phyloP scores from a whole-genome alignment of 305 asterid genomes.

The Solanum chacoense region DNA sequence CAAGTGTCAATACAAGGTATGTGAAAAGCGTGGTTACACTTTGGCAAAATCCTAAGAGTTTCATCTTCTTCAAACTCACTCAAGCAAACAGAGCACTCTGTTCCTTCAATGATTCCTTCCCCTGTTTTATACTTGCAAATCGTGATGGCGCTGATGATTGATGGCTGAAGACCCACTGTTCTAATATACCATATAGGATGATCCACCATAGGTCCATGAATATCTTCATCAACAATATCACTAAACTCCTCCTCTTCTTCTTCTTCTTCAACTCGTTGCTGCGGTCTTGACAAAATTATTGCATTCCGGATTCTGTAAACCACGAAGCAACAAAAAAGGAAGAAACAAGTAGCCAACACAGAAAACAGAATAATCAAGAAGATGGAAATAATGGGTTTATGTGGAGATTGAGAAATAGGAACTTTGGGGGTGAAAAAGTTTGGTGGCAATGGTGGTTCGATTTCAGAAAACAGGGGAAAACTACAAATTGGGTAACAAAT shows the following conservation, averaged over 20 bases:
- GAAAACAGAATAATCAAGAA: constrained; percentile 26
- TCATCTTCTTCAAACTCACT: constrained; percentile 70
- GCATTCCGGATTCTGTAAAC: constrained; percentile 20
- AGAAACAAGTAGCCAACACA: constrained; percentile 31
- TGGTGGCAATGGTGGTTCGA: constrained; percentile 8
- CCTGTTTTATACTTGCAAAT: constrained; percentile 46
- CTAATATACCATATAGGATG: constrained; percentile 81
- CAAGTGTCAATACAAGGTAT: constrained; percentile 77
- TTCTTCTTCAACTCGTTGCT: background rate
- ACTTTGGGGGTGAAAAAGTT: background rate
- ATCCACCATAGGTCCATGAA: constrained; percentile 43
- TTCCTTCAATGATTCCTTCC: constrained; percentile 55
- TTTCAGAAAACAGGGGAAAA: background rate
- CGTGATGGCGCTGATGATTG: constrained; percentile 52
- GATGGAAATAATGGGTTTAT: constrained; percentile 10
- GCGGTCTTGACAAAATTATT: background rate
- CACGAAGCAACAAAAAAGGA: constrained; percentile 29
- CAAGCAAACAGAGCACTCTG: constrained; percentile 76
- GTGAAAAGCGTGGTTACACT: constrained; percentile 83
- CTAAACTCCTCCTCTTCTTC: background rate
- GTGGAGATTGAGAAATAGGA: background rate
- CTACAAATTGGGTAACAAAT: constrained; percentile 15
- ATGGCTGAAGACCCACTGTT: constrained; percentile 57
- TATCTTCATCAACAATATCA: constrained; percentile 32
- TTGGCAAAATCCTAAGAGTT: constrained; percentile 52